Percentiles rank a stretch among this genome's conserved stretches.
phyloP scores from a whole-genome alignment of 306 rosid genomes.

The Trifolium dubium region DNA sequence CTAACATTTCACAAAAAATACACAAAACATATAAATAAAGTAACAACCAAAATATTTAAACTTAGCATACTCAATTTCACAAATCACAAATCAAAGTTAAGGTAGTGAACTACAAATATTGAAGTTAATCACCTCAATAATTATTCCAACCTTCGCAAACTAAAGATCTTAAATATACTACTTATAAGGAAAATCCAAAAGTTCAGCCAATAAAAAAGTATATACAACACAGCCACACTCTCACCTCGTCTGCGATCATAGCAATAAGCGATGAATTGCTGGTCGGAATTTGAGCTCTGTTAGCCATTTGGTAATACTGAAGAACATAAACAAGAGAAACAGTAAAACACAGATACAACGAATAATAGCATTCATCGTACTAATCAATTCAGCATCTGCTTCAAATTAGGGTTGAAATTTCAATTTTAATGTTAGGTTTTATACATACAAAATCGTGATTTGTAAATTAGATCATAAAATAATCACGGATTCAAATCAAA shows the following conservation, averaged over 20 bases:
- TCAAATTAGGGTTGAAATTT: conserved; percentile 10
- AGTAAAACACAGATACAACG: conserved; percentile 4
- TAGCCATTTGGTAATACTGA: conserved; percentile 64
- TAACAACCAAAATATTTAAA: neutral
- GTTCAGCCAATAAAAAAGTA: neutral
- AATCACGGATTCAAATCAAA: conserved; percentile 41
- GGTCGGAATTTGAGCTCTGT: conserved; percentile 61
- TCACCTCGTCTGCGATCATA: conserved; percentile 95
- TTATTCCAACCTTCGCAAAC: conserved; percentile 19
- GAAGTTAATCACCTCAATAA: neutral
- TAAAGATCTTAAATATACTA: neutral
- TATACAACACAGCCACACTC: neutral
- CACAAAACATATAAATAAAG: neutral
- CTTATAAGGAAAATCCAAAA: conserved; percentile 3
- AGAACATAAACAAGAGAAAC: conserved; percentile 29
- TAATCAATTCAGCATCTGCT: neutral
- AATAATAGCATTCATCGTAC: neutral
- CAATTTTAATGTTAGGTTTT: neutral
- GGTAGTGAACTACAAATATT: conserved; percentile 1
- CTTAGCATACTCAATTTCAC: conserved; percentile 9
- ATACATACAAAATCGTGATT: neutral
- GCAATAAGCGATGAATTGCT: conserved; percentile 77
- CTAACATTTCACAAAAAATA: too few relatives aligned
- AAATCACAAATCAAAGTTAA: conserved; percentile 13
- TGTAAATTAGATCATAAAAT: neutral